Percentiles rank a stretch among this genome's conserved stretches.
These are phyloP conservation scores for Pulveroboletus sp. DNA, from an alignment of 768 basidiomycete species.

Conservation along the genomic window DNA sequence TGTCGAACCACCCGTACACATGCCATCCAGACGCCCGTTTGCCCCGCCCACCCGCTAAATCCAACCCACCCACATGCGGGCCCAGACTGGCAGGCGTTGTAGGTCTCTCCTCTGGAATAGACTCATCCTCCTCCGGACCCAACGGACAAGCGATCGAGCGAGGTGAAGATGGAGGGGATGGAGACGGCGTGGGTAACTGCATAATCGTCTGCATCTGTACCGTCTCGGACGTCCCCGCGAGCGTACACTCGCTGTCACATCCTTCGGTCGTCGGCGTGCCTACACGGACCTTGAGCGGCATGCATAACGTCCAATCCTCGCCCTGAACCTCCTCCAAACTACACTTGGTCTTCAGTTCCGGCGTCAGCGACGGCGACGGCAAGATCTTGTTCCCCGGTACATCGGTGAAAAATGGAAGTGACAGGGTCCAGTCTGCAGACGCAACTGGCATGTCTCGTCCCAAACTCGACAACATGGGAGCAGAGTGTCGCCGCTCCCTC, in stretches of 20 bases:
- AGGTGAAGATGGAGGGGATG: conserved; percentile 24
- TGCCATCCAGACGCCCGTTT: conserved; percentile 35
- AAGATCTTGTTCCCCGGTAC: conserved; percentile 22
- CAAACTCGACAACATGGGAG: conserved; percentile 21
- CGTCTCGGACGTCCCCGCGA: conserved; percentile 2
- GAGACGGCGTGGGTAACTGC: conserved; percentile 28
- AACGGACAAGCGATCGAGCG: not conserved
- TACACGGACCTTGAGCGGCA: conserved; percentile 24
- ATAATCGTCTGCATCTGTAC: not conserved
- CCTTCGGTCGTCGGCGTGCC: conserved; percentile 1
- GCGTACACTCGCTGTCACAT: conserved; percentile 2
- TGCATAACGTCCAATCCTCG: conserved; percentile 33
- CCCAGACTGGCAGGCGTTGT: conserved; percentile 22
- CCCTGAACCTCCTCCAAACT: conserved; percentile 8
- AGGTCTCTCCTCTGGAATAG: conserved; percentile 5
- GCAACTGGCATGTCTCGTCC: not conserved
- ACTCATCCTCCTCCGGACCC: conserved; percentile 7
- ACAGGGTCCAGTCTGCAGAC: conserved; percentile 29
- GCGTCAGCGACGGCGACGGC: conserved; percentile 1
- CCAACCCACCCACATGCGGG: conserved; percentile 28
- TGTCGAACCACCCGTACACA: conserved; percentile 30
- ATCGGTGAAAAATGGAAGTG: conserved; percentile 29
- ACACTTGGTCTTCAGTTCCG: not conserved
- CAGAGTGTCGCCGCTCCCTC: conserved; percentile 31
- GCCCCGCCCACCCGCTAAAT: conserved; percentile 27